Evolutionary conservation across 768 basidiomycete species (phyloP), one percentile per base, ranked within the genome.

Genomic region (Hebeloma cylindrosporum): DNA sequence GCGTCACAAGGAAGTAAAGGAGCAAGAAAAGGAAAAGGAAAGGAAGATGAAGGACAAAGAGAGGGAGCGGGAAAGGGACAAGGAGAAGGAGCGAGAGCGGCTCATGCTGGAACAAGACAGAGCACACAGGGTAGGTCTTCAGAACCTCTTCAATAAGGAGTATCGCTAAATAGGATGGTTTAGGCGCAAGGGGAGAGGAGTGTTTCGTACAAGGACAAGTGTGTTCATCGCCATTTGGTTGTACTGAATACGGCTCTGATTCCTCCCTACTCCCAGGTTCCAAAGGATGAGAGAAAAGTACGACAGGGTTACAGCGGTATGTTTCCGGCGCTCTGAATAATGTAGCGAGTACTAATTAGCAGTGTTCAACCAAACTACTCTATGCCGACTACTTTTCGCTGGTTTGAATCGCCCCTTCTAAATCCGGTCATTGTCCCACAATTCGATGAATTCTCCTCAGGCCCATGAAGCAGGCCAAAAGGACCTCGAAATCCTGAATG

Each of bases 231-330:
- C 27, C 23, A n/a, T 42, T 18, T 34, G 8, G 10, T 16, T 4
- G 8, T 21, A 4, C 5, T 46, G 14, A n/a, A 28, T 17, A 40
- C 21, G 16, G 18, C 3, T 11, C 8, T 39, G 3, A 16, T n/a
- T 47, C 7, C 16, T 47, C 13, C 47, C 30, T 22, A 40, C 9
- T 21, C 20, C 16, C 9, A 78, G 76, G 56, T 78, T 74, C 55
- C 71, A 73, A 37, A 56, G 58, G 26, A 61, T 75, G 57, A 63
- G 72, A 30, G 73, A 75, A 46, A 70, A 64, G 49, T 78, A 73
- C 42, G 74, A 77, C 30, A 66, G 65, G 39, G 71, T 72, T 11
- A 67, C 60, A 10, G 50, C 60, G 31, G 76, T 75, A 51, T 29
- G 73, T 66, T 22, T 29, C 23, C 33, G 2, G 29, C 9, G 7